phyloP scores from a whole-genome alignment of 129 eudicot species.

The Chrysanthemum lavandulifolium region DNA sequence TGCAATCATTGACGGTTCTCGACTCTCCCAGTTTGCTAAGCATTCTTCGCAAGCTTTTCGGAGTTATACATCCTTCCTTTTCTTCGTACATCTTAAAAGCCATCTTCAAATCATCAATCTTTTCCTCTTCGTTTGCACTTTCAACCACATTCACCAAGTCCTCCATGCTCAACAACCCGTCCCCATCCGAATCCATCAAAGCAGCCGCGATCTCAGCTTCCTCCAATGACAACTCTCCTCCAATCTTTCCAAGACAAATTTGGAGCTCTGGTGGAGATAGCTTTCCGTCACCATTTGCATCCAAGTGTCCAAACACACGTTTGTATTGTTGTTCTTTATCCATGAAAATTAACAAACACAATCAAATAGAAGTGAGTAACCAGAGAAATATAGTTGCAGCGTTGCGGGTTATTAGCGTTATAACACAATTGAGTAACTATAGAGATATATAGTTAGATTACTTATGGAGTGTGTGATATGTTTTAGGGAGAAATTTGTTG shows the following conservation, averaged over 20 bases:
- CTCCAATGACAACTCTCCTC: constrained; percentile 42
- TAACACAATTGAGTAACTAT: not conserved
- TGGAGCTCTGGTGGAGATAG: constrained; percentile 57
- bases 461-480: not conserved
- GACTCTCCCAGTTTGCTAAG: constrained; percentile 58
- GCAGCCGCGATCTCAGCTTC: constrained; percentile 64
- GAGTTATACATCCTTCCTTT: constrained; percentile 52
- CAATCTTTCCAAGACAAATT: constrained; percentile 44
- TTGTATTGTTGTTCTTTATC: constrained; percentile 44
- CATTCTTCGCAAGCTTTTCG: constrained; percentile 68
- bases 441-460: no score
- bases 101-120: constrained; percentile 39
- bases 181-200: constrained; percentile 56
- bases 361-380: not conserved
- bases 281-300: constrained; percentile 56
- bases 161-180: constrained; percentile 60
- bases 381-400: no score
- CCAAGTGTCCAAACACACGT: constrained; percentile 53
- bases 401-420: no score
- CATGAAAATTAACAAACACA: constrained; percentile 16
- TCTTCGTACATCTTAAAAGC: constrained; percentile 61
- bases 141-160: constrained; percentile 56
- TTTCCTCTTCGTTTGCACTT: constrained; percentile 60
- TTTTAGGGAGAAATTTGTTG: not conserved
- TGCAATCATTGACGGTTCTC: constrained; percentile 48